phyloP scores from a whole-genome alignment of 2,329 filamentous ascomycete species.

The Colletotrichum eremochloae region DNA sequence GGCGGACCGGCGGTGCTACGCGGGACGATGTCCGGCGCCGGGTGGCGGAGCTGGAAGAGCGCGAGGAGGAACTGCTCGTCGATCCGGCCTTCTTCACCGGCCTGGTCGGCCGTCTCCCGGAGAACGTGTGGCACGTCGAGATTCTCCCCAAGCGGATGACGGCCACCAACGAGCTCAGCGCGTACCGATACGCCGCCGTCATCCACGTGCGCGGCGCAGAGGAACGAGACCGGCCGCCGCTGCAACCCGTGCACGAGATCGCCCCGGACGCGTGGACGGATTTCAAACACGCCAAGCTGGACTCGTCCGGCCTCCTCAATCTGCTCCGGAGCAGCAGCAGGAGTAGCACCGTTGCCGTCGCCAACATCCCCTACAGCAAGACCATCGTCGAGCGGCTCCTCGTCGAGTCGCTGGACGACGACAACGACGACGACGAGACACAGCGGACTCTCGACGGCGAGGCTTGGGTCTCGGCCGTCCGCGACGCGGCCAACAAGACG shows the following conservation, averaged over 20 bases:
- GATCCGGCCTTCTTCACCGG: slow-evolving; percentile 48
- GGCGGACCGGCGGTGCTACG: neutral
- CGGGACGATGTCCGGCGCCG: slow-evolving; percentile 28
- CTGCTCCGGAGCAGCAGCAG: slow-evolving; percentile 27
- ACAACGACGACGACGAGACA: neutral
- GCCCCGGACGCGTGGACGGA: slow-evolving; percentile 6
- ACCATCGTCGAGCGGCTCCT: slow-evolving; percentile 47
- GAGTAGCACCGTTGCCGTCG: slow-evolving; percentile 36
- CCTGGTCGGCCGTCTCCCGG: slow-evolving; percentile 32
- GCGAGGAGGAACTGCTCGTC: slow-evolving; percentile 45
- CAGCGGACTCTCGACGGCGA: neutral
- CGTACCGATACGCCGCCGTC: slow-evolving; percentile 48
- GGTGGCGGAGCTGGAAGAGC: slow-evolving; percentile 37
- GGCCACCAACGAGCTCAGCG: slow-evolving; percentile 49
- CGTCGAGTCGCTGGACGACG: neutral
- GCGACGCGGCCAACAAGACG: neutral
- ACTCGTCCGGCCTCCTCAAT: neutral
- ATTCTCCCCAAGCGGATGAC: slow-evolving; percentile 49
- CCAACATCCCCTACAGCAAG: slow-evolving; percentile 49
- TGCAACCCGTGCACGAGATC: slow-evolving; percentile 37
- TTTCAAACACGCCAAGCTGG: neutral
- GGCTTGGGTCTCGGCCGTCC: neutral
- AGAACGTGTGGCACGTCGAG: slow-evolving; percentile 47
- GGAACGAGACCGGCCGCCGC: neutral
- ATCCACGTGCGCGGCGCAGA: slow-evolving; percentile 39